phyloP scores from a whole-genome alignment of 2,329 filamentous ascomycete genomes.

The Colletotrichum plurivorum region DNA sequence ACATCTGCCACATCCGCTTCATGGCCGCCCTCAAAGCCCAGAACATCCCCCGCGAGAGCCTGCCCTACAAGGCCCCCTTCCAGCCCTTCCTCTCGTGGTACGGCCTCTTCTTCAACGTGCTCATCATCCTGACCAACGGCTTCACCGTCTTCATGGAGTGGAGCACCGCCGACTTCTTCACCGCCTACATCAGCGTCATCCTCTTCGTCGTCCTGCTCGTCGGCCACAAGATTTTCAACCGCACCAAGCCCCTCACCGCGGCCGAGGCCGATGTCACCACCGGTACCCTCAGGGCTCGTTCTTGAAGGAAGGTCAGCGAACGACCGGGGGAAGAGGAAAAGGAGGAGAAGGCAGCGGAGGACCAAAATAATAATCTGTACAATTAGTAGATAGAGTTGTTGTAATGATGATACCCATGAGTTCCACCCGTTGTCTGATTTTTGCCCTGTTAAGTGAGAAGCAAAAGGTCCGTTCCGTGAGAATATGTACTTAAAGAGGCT shows the following conservation, averaged over 20 bases:
- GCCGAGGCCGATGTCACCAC: slow-evolving; percentile 52
- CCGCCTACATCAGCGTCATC: slow-evolving; percentile 75
- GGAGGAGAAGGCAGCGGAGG: neutral
- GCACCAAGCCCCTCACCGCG: slow-evolving; percentile 55
- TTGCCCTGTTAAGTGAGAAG: too few species aligned
- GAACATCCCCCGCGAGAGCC: slow-evolving; percentile 67
- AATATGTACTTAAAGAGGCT: too few species aligned
- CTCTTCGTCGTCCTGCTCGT: slow-evolving; percentile 72
- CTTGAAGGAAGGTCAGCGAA: neutral
- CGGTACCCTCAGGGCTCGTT: slow-evolving; percentile 22
- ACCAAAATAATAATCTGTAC: slow-evolving; percentile 27
- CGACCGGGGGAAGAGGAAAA: too few species aligned
- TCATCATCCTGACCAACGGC: slow-evolving; percentile 78
- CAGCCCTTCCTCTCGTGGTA: slow-evolving; percentile 77
- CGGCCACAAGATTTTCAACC: slow-evolving; percentile 70
- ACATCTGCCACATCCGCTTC: slow-evolving; percentile 75
- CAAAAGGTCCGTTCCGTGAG: too few species aligned
- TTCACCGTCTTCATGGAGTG: slow-evolving; percentile 78
- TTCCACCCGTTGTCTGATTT: neutral
- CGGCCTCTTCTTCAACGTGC: slow-evolving; percentile 74
- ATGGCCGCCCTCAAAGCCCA: slow-evolving; percentile 71
- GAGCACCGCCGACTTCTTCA: slow-evolving; percentile 73
- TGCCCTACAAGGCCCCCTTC: slow-evolving; percentile 73
- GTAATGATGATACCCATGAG: slow-evolving; percentile 38
- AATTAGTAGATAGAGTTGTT: slow-evolving; percentile 34